Evolutionary conservation across 2,329 filamentous ascomycete species (phyloP).

Genomic region (Aspergillus sojae): DNA sequence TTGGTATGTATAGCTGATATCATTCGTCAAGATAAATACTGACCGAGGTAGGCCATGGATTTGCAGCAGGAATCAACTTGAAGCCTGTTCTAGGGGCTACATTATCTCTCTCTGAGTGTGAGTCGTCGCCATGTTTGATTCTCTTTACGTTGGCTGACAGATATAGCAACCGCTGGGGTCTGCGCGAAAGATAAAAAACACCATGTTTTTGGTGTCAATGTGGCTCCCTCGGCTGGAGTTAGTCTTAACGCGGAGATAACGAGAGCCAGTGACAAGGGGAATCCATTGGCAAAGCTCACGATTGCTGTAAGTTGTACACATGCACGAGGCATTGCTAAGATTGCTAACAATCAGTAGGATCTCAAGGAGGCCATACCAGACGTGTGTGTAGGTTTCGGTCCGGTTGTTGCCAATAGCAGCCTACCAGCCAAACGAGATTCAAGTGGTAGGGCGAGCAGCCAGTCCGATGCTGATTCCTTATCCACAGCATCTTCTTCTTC

Average conservation of each 20-base stretch:
- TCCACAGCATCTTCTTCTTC: not conserved
- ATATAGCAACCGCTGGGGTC: constrained; percentile 14
- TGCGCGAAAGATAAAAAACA: constrained; percentile 8
- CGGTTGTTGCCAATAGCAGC: constrained; percentile 1
- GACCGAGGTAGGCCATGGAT: constrained; percentile 19
- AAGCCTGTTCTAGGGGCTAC: constrained; percentile 19
- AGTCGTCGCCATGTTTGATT: constrained; percentile 1
- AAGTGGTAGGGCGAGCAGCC: not conserved
- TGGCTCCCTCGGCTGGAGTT: constrained; percentile 16
- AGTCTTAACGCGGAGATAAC: constrained; percentile 18
- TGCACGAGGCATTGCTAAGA: not conserved
- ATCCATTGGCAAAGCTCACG: constrained; percentile 10
- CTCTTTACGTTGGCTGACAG: constrained; percentile 6
- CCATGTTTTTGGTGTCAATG: constrained; percentile 12
- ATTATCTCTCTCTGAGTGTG: constrained; percentile 18
- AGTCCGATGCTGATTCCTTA: not conserved
- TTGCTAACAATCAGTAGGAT: not conserved
- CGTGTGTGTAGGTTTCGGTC: constrained; percentile 4
- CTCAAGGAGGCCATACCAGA: not conserved
- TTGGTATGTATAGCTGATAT: constrained; percentile 13
- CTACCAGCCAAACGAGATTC: not conserved
- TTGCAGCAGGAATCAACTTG: constrained; percentile 21
- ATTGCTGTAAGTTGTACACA: constrained; percentile 16
- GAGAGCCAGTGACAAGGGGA: constrained; percentile 11
- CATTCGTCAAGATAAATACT: not conserved